Evolutionary conservation across 1,284 basidiomycete genomes (phyloP).

Genomic region (Ustilago trichophora): DNA sequence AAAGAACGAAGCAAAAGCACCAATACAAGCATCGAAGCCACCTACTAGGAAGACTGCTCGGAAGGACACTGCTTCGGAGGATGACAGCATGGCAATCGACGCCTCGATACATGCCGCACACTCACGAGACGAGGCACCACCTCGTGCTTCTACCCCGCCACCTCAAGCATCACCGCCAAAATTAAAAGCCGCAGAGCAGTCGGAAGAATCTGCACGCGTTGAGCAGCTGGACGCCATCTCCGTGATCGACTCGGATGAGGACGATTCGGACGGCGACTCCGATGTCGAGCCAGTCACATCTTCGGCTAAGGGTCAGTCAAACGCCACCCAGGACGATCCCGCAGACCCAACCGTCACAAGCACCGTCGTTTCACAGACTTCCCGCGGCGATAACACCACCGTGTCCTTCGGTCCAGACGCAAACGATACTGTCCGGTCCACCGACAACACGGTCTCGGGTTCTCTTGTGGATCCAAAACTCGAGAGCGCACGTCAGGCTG

Average conservation of each 20-base stretch:
- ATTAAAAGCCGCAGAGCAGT: not conserved
- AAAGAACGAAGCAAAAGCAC: not conserved
- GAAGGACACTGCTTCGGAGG: slow-evolving; percentile 12
- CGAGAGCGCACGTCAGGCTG: slow-evolving; percentile 32
- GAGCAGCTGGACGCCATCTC: slow-evolving; percentile 11
- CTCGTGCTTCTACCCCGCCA: slow-evolving; percentile 43
- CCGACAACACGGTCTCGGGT: slow-evolving; percentile 31
- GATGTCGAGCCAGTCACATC: slow-evolving; percentile 4
- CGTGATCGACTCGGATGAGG: slow-evolving; percentile 23
- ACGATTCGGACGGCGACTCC: slow-evolving; percentile 17
- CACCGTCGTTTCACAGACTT: slow-evolving; percentile 15
- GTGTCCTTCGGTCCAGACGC: slow-evolving; percentile 17
- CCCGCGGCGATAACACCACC: slow-evolving; percentile 17
- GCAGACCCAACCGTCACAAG: slow-evolving; percentile 21
- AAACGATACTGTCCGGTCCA: slow-evolving; percentile 28
- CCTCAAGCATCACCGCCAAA: slow-evolving; percentile 13
- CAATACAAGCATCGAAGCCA: not conserved
- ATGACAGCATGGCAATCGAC: slow-evolving; percentile 40
- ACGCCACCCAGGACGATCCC: not conserved
- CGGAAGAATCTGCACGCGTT: not conserved
- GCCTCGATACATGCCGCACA: not conserved
- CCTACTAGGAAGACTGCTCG: not conserved
- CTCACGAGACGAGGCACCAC: slow-evolving; percentile 13
- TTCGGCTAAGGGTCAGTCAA: not conserved
- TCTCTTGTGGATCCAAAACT: slow-evolving; percentile 23